These are phyloP conservation scores for Hericium rajendrae DNA, from an alignment of 768 basidiomycete species.

Conservation along the genomic window DNA sequence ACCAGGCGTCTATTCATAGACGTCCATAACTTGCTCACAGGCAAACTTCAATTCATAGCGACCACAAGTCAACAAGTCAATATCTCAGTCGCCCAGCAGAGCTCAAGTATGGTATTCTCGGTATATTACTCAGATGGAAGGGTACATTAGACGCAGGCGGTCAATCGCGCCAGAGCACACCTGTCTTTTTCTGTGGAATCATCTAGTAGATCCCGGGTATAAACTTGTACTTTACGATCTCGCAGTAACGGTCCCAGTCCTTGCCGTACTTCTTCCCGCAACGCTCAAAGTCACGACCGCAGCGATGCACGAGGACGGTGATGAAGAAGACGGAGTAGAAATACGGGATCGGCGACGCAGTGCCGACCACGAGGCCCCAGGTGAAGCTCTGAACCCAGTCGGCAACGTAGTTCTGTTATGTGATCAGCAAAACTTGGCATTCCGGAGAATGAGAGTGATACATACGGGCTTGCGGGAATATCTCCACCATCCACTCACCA, in stretches of 20 bases:
- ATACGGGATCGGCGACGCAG: constrained; percentile 79
- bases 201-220: constrained; percentile 76
- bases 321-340: constrained; percentile 98
- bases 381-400: constrained; percentile 82
- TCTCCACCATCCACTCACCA: constrained; percentile 91
- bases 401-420: constrained; percentile 76
- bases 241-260: constrained; percentile 88
- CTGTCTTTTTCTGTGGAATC: background rate
- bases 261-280: constrained; percentile 89
- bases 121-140: too few relatives aligned
- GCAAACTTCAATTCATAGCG: too few relatives aligned
- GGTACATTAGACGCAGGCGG: too few relatives aligned
- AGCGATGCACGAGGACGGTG: constrained; percentile 83
- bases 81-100: too few relatives aligned
- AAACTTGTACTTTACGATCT: constrained; percentile 83
- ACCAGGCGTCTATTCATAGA: too few relatives aligned
- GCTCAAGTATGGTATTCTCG: too few relatives aligned
- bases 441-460: constrained; percentile 3
- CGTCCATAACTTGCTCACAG: too few relatives aligned
- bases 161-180: too few relatives aligned
- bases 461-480: constrained; percentile 87
- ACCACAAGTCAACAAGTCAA: too few relatives aligned
- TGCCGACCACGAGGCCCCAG: constrained; percentile 76
- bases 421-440: background rate
- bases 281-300: constrained; percentile 90